A percentile compares a stretch with the other conserved stretches of the same genome.
Evolutionary conservation across 306 rosid genomes (phyloP).

Genomic region (Purshia tridentata): DNA sequence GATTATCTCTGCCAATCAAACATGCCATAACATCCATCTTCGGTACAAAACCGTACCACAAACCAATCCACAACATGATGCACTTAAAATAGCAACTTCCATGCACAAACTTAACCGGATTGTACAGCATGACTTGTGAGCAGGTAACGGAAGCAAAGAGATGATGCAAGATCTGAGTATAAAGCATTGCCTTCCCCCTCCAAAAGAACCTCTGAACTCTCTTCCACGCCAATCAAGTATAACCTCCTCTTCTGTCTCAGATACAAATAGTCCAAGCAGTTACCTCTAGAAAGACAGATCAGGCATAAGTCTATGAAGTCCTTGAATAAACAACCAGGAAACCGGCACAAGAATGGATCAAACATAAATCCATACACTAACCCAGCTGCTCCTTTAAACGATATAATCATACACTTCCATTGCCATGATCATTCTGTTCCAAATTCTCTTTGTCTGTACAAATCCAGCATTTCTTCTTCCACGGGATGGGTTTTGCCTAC

Average conservation of each 20-base stretch:
- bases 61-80: too few species aligned
- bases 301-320: background rate
- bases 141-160: too few species aligned
- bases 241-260: background rate
- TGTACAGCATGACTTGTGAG: too few species aligned
- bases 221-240: background rate
- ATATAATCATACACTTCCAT: conserved; percentile 26
- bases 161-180: background rate
- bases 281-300: background rate
- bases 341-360: background rate
- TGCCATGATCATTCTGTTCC: conserved; percentile 10
- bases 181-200: background rate
- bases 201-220: background rate
- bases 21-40: too few species aligned
- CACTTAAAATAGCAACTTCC: too few species aligned
- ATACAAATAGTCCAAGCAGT: background rate
- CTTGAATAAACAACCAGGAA: background rate
- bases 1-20: too few species aligned
- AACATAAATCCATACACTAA: background rate
- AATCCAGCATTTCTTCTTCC: conserved; percentile 88
- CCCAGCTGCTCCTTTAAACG: background rate
- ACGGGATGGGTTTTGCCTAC: conserved; percentile 82
- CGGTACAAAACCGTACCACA: too few species aligned
- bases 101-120: too few species aligned
- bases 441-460: conserved; percentile 43